These are phyloP conservation scores for Cytidiella melzeri DNA, from an alignment of 768 basidiomycete species.

Conservation along the genomic window DNA sequence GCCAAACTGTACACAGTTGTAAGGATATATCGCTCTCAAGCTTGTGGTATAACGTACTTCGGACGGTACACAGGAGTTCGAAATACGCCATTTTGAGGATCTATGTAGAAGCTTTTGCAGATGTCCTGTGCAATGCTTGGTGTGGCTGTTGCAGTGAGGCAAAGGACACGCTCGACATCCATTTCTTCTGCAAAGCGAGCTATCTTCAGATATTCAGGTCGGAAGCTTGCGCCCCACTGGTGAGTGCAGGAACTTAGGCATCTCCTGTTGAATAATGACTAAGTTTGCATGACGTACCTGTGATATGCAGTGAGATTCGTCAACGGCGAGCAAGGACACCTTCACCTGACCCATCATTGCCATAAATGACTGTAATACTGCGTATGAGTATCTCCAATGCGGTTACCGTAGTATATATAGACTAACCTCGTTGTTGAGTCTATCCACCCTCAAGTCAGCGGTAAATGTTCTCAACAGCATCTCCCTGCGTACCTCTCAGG, in stretches of 20 bases:
- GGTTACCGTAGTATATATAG: neutral
- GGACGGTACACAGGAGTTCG: slow-evolving; percentile 38
- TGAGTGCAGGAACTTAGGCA: no score
- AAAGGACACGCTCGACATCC: slow-evolving; percentile 38
- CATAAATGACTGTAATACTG: slow-evolving; percentile 23
- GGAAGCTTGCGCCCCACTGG: slow-evolving; percentile 40
- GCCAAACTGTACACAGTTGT: slow-evolving; percentile 28
- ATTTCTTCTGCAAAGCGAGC: slow-evolving; percentile 42
- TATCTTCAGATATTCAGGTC: slow-evolving; percentile 34
- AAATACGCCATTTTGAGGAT: slow-evolving; percentile 34
- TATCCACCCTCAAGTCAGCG: slow-evolving; percentile 8
- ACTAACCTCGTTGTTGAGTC: slow-evolving; percentile 37
- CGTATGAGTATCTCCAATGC: neutral
- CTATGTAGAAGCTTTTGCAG: slow-evolving; percentile 37
- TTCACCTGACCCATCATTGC: slow-evolving; percentile 37
- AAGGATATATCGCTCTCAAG: neutral
- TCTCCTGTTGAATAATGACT: neutral
- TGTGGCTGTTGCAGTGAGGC: slow-evolving; percentile 42
- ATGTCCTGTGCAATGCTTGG: slow-evolving; percentile 36
- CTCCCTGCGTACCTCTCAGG: slow-evolving; percentile 37
- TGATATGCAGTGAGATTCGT: slow-evolving; percentile 44
- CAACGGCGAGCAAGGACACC: slow-evolving; percentile 42
- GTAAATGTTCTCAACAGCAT: no score
- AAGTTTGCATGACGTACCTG: slow-evolving; percentile 22
- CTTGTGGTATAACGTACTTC: slow-evolving; percentile 28